phyloP scores from a whole-genome alignment of 2,329 filamentous ascomycete species.

The Exophiala phaeomuriformis region DNA sequence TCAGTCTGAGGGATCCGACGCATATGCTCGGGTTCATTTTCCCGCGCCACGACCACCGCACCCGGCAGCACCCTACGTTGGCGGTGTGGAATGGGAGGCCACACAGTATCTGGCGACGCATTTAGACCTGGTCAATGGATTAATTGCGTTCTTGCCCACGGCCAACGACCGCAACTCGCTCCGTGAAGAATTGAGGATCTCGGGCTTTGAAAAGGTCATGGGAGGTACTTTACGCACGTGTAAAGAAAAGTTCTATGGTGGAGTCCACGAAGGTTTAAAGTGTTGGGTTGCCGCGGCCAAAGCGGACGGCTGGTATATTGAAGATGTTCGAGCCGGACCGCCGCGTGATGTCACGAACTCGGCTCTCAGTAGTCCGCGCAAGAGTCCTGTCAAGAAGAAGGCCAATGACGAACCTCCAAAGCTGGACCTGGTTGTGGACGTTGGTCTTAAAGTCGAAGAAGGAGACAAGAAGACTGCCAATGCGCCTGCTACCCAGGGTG shows the following conservation, averaged over 20 bases:
- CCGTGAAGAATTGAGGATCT: constrained; percentile 69
- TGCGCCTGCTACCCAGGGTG: too few relatives aligned
- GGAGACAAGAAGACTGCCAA: too few relatives aligned
- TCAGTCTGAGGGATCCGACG: constrained; percentile 30
- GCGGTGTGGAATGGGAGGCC: constrained; percentile 96
- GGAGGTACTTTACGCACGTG: constrained; percentile 77
- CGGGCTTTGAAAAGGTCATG: constrained; percentile 86
- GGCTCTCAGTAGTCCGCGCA: constrained; percentile 30
- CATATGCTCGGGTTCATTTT: constrained; percentile 57
- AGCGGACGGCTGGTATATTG: constrained; percentile 82
- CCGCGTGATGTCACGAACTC: constrained; percentile 32
- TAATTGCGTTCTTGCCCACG: constrained; percentile 72
- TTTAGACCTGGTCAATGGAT: constrained; percentile 83
- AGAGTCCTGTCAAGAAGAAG: constrained; percentile 47
- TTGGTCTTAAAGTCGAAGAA: not conserved
- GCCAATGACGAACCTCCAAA: constrained; percentile 45
- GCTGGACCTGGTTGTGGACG: constrained; percentile 44
- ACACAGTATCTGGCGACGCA: constrained; percentile 94
- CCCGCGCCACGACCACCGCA: constrained; percentile 81
- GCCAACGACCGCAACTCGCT: constrained; percentile 64
- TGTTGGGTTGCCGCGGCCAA: constrained; percentile 84
- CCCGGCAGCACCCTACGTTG: constrained; percentile 89
- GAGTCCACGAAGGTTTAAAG: constrained; percentile 78
- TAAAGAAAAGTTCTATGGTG: constrained; percentile 95
- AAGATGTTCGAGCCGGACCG: constrained; percentile 59